Base-by-base conservation (phyloP, 257 asterid species). In the Asclepias syriaca region DNA sequence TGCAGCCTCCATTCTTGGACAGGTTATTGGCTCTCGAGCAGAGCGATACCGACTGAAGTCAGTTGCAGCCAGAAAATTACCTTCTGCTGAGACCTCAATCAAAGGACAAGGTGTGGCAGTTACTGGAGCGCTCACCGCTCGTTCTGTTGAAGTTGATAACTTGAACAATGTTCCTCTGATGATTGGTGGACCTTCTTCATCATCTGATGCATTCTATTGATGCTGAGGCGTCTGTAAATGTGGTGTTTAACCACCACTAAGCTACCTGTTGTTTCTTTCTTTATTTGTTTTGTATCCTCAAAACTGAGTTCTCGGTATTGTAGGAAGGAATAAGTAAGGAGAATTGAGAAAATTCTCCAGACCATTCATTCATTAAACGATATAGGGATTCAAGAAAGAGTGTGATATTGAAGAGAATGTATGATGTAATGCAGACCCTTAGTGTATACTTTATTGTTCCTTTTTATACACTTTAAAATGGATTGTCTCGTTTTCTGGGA, bases 21-120 rank as follows among this genome's bases (percentile, higher is more conserved):
- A 93, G 84, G 90, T 90, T 16, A 89, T 93, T 22, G 98, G 97
- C 70, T 89, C 98, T 1, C 77, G 97, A 80, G 98, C 98, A 2
- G 98, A 93, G 83, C 84, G 97, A 70, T 73, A 82, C 69, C 87
- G 98, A 16, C 81, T 93, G 77, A 86, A 87, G 81, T 75, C 88
- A 15, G 69, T 77, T 74, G 87, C 84, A 60, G 77, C 78, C 7
- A 76, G 73, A 55, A 75, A 77, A 54, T 66, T 72, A 70, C 79
- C 72, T 58, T 72, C 66, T 6, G 55, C 74, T 54, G 87, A 79
- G 75, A 50, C 66, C 61, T 79, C 87, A 6, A 56, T 54, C 13
- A 65, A 68, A 16, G 50, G 50, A 66, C 72, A 37, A 51, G 76
- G 73, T 29, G 72, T 72, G 10, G 72, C 34, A 29, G 34, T 57